phyloP scores from a whole-genome alignment of 768 basidiomycete genomes.

The Boletus rufocinnamomeus region DNA sequence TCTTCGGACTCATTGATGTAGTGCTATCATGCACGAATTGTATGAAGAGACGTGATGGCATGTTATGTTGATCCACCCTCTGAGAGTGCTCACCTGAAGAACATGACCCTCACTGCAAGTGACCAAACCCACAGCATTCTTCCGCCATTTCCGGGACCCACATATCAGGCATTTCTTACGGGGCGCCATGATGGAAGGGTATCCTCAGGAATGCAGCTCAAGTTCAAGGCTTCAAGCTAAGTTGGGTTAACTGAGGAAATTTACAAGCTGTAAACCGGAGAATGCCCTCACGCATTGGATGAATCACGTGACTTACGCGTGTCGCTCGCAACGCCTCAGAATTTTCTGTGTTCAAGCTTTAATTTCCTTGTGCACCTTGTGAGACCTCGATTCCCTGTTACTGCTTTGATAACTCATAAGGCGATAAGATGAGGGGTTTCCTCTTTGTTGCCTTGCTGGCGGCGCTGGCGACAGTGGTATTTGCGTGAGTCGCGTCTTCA shows the following conservation, averaged over 20 bases:
- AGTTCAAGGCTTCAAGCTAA: not conserved
- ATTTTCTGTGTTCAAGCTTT: not conserved
- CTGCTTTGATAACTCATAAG: not conserved
- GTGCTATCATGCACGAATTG: slow-evolving; percentile 47
- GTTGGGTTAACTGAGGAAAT: too few species aligned
- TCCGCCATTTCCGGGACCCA: slow-evolving; percentile 85
- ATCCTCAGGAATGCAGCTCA: not conserved
- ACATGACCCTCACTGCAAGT: slow-evolving; percentile 92
- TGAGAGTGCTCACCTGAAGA: slow-evolving; percentile 60
- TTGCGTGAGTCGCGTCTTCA: slow-evolving; percentile 53
- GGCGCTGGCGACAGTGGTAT: slow-evolving; percentile 50
- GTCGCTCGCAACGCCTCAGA: not conserved
- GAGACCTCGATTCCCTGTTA: not conserved
- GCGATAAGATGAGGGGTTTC: slow-evolving; percentile 50
- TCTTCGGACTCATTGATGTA: slow-evolving; percentile 82
- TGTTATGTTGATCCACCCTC: not conserved
- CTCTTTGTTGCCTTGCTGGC: slow-evolving; percentile 51
- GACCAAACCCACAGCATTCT: slow-evolving; percentile 78
- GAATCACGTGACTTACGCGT: slow-evolving; percentile 17
- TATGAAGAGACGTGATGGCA: not conserved
- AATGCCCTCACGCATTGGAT: not conserved
- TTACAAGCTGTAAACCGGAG: too few species aligned
- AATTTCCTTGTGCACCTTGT: not conserved
- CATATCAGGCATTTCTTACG: slow-evolving; percentile 74
- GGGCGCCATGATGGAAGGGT: slow-evolving; percentile 47